phyloP scores from a whole-genome alignment of 2,329 filamentous ascomycete genomes.

The Colletotrichum lupini region DNA sequence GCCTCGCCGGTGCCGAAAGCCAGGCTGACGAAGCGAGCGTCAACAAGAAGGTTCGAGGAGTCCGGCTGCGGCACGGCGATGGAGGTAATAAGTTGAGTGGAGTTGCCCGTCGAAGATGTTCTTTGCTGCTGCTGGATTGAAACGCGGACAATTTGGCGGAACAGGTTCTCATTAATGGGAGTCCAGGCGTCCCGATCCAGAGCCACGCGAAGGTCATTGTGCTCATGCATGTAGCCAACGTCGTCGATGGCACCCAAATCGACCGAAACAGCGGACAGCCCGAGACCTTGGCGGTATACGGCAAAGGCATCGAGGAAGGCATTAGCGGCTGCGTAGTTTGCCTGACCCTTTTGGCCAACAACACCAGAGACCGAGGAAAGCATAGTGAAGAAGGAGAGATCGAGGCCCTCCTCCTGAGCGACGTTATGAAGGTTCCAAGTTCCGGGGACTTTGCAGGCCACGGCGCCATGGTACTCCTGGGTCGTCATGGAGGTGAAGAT shows the following conservation, averaged over 20 bases:
- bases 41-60: too few species aligned
- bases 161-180: too few species aligned
- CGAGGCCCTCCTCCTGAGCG: slow-evolving; percentile 36
- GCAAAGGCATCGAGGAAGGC: slow-evolving; percentile 46
- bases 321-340: slow-evolving; percentile 49
- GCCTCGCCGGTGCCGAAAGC: too few species aligned
- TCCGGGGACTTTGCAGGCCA: slow-evolving; percentile 48
- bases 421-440: slow-evolving; percentile 52
- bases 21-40: too few species aligned
- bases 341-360: slow-evolving; percentile 45
- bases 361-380: slow-evolving; percentile 45
- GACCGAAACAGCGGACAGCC: background rate
- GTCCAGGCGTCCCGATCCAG: too few species aligned
- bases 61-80: too few species aligned
- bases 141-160: too few species aligned
- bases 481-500: slow-evolving; percentile 45
- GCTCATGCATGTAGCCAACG: background rate
- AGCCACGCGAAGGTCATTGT: background rate
- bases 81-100: too few species aligned
- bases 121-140: background rate
- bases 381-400: slow-evolving; percentile 50
- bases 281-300: slow-evolving; percentile 33
- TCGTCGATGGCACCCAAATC: slow-evolving; percentile 2
- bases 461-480: slow-evolving; percentile 43
- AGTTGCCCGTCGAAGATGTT: background rate